phyloP scores from a whole-genome alignment of 768 basidiomycete species.

The Kondoa subrosea region DNA sequence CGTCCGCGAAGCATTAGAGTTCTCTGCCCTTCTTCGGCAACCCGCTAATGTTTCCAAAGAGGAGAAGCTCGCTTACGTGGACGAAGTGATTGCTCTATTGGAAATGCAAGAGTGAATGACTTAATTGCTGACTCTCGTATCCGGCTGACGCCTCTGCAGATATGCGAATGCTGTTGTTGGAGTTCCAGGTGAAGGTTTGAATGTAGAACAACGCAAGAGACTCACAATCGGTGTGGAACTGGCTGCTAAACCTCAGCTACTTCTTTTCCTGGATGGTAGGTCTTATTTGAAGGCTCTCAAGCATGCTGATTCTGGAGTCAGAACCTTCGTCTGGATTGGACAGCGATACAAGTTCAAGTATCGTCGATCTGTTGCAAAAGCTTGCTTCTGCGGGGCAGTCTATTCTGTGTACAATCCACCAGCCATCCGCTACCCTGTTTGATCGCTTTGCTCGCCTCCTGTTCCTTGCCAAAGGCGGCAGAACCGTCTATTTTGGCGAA shows the following conservation, averaged over 20 bases:
- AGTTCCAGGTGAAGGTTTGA: slow-evolving; percentile 35
- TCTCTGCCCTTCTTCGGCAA: slow-evolving; percentile 36
- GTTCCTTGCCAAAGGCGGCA: slow-evolving; percentile 17
- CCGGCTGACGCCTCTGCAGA: too few relatives aligned
- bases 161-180: slow-evolving; percentile 36
- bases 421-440: slow-evolving; percentile 51
- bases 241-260: slow-evolving; percentile 58
- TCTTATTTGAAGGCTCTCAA: not conserved
- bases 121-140: too few relatives aligned
- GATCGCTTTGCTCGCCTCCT: slow-evolving; percentile 38
- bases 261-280: slow-evolving; percentile 65
- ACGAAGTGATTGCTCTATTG: slow-evolving; percentile 35
- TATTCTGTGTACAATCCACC: slow-evolving; percentile 61
- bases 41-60: slow-evolving; percentile 30
- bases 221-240: slow-evolving; percentile 37
- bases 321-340: slow-evolving; percentile 43
- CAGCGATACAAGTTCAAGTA: slow-evolving; percentile 32
- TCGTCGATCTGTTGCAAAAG: slow-evolving; percentile 45
- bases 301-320: not conserved
- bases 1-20: slow-evolving; percentile 36
- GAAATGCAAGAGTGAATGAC: slow-evolving; percentile 38
- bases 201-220: slow-evolving; percentile 43
- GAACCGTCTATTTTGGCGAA: slow-evolving; percentile 20
- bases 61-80: slow-evolving; percentile 36
- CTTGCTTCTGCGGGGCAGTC: slow-evolving; percentile 66